phyloP scores from a whole-genome alignment of 2,329 filamentous ascomycete genomes.

The Spiromastix sp. region DNA sequence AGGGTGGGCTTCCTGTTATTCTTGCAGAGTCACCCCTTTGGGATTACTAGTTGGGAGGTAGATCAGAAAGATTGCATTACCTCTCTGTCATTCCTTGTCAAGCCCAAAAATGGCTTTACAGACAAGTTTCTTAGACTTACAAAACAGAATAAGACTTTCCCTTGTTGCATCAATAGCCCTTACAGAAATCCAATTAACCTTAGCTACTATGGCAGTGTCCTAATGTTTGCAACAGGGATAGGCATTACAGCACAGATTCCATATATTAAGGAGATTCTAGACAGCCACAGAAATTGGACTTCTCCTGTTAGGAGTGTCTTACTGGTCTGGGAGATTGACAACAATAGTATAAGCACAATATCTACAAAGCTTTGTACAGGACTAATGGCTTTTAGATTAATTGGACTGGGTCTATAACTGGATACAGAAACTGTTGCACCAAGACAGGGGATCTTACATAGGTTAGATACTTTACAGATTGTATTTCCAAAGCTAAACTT shows the following conservation, averaged over 20 bases:
- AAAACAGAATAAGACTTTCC: constrained; percentile 4
- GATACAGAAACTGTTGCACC: constrained; percentile 2
- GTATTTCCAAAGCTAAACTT: neutral
- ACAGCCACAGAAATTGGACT: constrained; percentile 11
- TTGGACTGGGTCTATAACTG: constrained; percentile 3
- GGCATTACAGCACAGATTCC: constrained; percentile 24
- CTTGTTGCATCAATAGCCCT: constrained; percentile 18
- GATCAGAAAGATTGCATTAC: too few species aligned
- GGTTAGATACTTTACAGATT: neutral
- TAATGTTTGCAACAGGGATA: constrained; percentile 27
- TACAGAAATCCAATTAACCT: constrained; percentile 16
- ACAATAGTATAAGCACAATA: neutral
- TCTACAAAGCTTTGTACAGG: neutral
- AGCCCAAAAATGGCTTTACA: neutral
- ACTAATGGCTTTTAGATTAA: neutral
- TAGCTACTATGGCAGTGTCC: constrained; percentile 19
- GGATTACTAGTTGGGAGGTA: neutral
- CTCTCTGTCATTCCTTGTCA: neutral
- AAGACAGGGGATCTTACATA: constrained; percentile 2
- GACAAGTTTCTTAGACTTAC: constrained; percentile 4
- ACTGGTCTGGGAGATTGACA: neutral
- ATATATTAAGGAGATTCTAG: constrained; percentile 26
- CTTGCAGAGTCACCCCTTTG: neutral
- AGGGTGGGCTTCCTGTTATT: neutral
- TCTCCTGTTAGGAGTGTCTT: neutral